These are phyloP conservation scores for Haplographium delicatum DNA, from an alignment of 495 filamentous ascomycete genomes.

Conservation along the genomic window DNA sequence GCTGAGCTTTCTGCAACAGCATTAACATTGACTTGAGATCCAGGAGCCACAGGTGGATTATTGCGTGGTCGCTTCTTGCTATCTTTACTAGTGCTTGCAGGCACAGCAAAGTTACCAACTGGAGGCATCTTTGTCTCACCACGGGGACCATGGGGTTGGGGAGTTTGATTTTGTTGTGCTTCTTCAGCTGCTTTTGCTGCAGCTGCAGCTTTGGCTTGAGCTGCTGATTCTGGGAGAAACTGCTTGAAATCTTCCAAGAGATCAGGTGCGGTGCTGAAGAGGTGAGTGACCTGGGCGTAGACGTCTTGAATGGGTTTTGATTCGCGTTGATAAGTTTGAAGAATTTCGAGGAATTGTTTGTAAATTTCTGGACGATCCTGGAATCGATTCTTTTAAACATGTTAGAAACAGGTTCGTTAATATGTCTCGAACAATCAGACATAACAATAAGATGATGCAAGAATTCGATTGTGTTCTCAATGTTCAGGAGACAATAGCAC, in stretches of 20 bases:
- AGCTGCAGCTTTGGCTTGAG: constrained; percentile 72
- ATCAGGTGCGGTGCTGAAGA: constrained; percentile 94
- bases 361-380: constrained; percentile 94
- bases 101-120: constrained; percentile 87
- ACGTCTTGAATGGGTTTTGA: constrained; percentile 99
- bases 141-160: constrained; percentile 38
- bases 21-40: constrained; percentile 4
- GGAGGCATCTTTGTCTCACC: constrained; percentile 71
- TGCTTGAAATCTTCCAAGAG: constrained; percentile 98
- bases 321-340: constrained; percentile 97
- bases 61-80: constrained; percentile 63
- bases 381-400: constrained; percentile 73
- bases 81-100: constrained; percentile 71
- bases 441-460: too few species aligned
- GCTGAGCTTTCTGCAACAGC: constrained; percentile 9
- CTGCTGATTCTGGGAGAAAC: constrained; percentile 94
- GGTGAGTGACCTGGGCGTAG: constrained; percentile 90
- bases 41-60: constrained; percentile 1
- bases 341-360: constrained; percentile 97
- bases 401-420: neutral
- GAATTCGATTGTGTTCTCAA: too few species aligned
- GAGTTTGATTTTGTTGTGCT: constrained; percentile 37
- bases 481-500: too few species aligned
- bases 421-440: neutral
- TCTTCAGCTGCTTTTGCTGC: constrained; percentile 61